A percentile compares a stretch with the other conserved stretches of the same genome.
These are phyloP conservation scores for Ophiostoma novo-ulmi DNA, from an alignment of 2,329 filamentous ascomycete species.

Conservation along the genomic window DNA sequence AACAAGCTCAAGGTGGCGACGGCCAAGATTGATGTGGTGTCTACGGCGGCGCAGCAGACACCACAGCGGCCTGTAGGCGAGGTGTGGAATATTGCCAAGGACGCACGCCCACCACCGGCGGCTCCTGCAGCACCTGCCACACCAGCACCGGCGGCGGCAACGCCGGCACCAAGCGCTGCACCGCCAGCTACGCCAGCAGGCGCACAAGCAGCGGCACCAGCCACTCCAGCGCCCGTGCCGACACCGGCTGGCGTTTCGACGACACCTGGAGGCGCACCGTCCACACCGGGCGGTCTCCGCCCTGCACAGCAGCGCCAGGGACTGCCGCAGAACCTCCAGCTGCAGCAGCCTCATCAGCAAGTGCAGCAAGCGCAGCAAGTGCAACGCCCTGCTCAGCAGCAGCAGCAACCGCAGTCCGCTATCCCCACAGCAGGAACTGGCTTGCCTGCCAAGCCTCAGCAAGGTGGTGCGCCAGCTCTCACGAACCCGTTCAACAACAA, in stretches of 20 bases:
- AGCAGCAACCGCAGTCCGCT: neutral
- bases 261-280: neutral
- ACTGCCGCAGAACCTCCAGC: neutral
- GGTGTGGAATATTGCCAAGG: conserved; percentile 79
- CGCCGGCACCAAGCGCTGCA: too few relatives aligned
- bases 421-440: neutral
- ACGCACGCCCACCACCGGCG: conserved; percentile 47
- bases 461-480: neutral
- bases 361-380: neutral
- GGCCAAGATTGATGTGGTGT: conserved; percentile 72
- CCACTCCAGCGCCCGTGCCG: conserved; percentile 5
- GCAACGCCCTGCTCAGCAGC: neutral
- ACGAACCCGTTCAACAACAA: conserved; percentile 25
- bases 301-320: conserved; percentile 11
- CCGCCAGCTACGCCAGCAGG: neutral
- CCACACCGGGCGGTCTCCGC: conserved; percentile 22
- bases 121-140: conserved; percentile 23
- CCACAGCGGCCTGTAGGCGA: conserved; percentile 77
- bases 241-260: neutral
- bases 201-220: neutral
- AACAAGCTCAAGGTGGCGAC: conserved; percentile 58
- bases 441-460: conserved; percentile 1
- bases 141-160: neutral
- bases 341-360: conserved; percentile 17
- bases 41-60: conserved; percentile 77